Base-by-base conservation (phyloP, 768 basidiomycete species). In the Wakefieldia striispora region DNA sequence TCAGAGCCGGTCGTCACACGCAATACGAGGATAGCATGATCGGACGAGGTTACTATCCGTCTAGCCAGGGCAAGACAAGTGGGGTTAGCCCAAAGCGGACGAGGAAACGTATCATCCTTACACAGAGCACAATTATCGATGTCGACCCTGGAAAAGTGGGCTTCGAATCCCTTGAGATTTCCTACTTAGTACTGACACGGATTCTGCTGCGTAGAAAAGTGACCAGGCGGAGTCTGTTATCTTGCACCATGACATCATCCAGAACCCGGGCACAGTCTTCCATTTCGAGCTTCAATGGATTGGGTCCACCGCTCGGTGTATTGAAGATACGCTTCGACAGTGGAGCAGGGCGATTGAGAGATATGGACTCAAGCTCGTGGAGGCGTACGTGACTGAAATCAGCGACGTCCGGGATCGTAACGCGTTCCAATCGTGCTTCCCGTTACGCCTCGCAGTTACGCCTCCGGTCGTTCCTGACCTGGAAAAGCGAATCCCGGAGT, bases 261-360 rank as follows among this genome's bases (percentile, higher is more conserved):
- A 97, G 67, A 97, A 97, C 61, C 89, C 92, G 0, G 81, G 77
- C n/a, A 95, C 88, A 24, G 91, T 89, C 50, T 97, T 97, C 71
- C 95, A 98, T 67, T 94, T 98, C 59, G 95, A 99, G 68, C 75
- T 99, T 24, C 91, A 95, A 53, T 99, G 97, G 95, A 86, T 98
- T 35, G 94, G 92, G 3, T 88, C 94, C 2, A 94, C 93, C 1
- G 92, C 94, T 20, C 82, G 90, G 19, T 86, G 85, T 54, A 88
- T 98, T 44, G 95, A 97, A 55, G 93, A 95, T 56, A 79, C 87
- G 44, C 75, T 97, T 20, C 82, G 87, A 34, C 77, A 80, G 44
- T 94, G 93, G 88, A 81, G 80, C 47, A 77, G 89, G 35, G 78
- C 81, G 4, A 90, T 95, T 39, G 94, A 95, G 54, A 79, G 86